Percentiles rank a stretch among this genome's conserved stretches.
Evolutionary conservation across 768 basidiomycete genomes (phyloP).

Genomic region (Auriscalpium orientale): DNA sequence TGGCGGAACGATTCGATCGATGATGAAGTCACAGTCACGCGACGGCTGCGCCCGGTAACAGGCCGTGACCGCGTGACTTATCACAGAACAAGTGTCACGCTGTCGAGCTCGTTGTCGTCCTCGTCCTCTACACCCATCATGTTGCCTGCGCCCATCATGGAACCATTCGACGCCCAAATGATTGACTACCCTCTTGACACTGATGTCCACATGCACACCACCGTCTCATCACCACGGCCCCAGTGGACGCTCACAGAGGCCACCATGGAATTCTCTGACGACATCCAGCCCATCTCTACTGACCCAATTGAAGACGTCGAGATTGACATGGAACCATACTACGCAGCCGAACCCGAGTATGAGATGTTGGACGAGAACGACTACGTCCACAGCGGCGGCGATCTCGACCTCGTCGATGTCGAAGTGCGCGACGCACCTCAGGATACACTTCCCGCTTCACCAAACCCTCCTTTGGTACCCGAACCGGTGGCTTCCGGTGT

Average conservation of each 20-base stretch:
- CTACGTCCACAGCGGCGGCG: neutral
- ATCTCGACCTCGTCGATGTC: conserved; percentile 13
- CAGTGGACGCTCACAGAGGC: conserved; percentile 11
- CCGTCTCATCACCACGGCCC: conserved; percentile 14
- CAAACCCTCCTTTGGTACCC: too few relatives aligned
- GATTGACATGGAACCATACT: conserved; percentile 16
- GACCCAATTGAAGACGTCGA: conserved; percentile 12
- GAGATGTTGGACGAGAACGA: conserved; percentile 15
- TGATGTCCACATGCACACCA: conserved; percentile 17
- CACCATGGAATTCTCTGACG: conserved; percentile 12
- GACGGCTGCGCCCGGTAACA: too few relatives aligned
- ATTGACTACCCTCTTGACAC: conserved; percentile 13
- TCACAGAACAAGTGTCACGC: too few relatives aligned
- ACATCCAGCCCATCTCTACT: conserved; percentile 4
- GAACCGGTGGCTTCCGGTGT: too few relatives aligned
- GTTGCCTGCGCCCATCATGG: conserved; percentile 13
- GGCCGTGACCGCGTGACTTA: too few relatives aligned
- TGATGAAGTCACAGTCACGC: too few relatives aligned
- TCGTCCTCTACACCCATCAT: conserved; percentile 1
- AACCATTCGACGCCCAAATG: conserved; percentile 16
- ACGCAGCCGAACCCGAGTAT: conserved; percentile 12
- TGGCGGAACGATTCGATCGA: too few relatives aligned
- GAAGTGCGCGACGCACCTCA: conserved; percentile 13
- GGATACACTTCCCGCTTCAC: neutral
- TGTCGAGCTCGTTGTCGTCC: too few relatives aligned